Evolutionary conservation across 305 asterid species (phyloP).

Genomic region (Plantago lanceolata): DNA sequence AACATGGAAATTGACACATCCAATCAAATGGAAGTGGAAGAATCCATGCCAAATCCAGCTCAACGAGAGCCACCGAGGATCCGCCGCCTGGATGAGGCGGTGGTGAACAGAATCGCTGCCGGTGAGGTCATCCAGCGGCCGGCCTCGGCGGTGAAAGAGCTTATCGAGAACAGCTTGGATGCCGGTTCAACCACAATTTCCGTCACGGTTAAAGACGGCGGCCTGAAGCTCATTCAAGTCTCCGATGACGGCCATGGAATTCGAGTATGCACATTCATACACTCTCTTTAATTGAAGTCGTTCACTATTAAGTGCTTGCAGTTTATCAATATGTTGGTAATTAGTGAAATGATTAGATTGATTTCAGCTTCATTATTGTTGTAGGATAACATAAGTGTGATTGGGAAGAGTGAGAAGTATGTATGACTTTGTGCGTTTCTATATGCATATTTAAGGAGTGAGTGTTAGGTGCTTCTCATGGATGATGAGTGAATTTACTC

Average conservation of each 20-base stretch:
- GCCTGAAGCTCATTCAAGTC: conserved; percentile 92
- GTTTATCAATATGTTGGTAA: not conserved
- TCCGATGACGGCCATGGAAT: conserved; percentile 97
- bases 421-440: too few species aligned
- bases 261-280: conserved; percentile 40
- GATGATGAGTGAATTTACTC: conserved; percentile 14
- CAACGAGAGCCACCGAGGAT: conserved; percentile 61
- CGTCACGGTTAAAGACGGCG: conserved; percentile 78
- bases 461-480: not conserved
- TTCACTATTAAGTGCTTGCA: not conserved
- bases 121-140: conserved; percentile 97
- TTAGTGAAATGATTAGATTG: too few species aligned
- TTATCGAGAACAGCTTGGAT: conserved; percentile 86
- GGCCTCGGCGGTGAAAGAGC: conserved; percentile 92
- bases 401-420: too few species aligned
- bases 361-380: too few species aligned
- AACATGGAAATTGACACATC: conserved; percentile 25
- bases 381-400: too few species aligned
- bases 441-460: not conserved
- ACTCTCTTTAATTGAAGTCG: not conserved
- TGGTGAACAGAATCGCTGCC: conserved; percentile 91
- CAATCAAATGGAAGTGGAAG: conserved; percentile 40
- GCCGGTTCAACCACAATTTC: conserved; percentile 71
- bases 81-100: conserved; percentile 75
- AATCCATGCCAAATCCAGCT: conserved; percentile 21